These are phyloP conservation scores for Calonectria honghensis DNA, from an alignment of 2,329 filamentous ascomycete genomes.

Conservation along the genomic window DNA sequence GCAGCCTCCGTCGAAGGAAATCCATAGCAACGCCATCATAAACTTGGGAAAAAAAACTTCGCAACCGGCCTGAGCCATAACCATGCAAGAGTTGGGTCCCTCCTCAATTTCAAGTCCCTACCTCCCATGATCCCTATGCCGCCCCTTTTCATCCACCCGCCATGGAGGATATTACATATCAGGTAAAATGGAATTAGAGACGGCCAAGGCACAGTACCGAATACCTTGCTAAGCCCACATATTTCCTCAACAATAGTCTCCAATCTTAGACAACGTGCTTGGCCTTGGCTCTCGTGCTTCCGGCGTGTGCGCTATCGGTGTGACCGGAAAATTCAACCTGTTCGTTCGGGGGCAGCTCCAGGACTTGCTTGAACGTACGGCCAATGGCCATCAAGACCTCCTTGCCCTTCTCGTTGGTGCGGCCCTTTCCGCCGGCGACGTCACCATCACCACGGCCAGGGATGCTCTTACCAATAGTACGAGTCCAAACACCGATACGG, in stretches of 20 bases:
- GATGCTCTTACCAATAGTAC: slow-evolving; percentile 90
- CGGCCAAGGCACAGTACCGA: slow-evolving; percentile 44
- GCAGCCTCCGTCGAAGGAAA: slow-evolving; percentile 50
- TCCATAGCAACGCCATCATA: slow-evolving; percentile 60
- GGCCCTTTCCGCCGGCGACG: slow-evolving; percentile 84
- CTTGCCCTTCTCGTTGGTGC: slow-evolving; percentile 87
- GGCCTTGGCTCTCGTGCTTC: slow-evolving; percentile 95
- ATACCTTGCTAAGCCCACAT: slow-evolving; percentile 54
- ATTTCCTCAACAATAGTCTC: slow-evolving; percentile 40
- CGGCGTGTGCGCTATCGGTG: slow-evolving; percentile 93
- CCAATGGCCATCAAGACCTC: slow-evolving; percentile 91
- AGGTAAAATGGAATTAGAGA: slow-evolving; percentile 40
- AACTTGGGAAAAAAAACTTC: slow-evolving; percentile 51
- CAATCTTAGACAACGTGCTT: slow-evolving; percentile 86
- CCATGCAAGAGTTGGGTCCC: slow-evolving; percentile 36
- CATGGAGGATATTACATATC: slow-evolving; percentile 42
- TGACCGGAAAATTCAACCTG: slow-evolving; percentile 96
- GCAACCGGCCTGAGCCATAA: slow-evolving; percentile 47
- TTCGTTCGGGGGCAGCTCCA: slow-evolving; percentile 86
- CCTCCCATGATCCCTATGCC: slow-evolving; percentile 42
- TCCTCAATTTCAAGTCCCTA: slow-evolving; percentile 37
- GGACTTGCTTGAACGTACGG: slow-evolving; percentile 91
- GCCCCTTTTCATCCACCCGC: slow-evolving; percentile 39
- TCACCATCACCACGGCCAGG: slow-evolving; percentile 84
- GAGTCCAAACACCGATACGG: slow-evolving; percentile 97